phyloP scores from a whole-genome alignment of 202 grass and related monocot species.

The Brachypodium distachyon region DNA sequence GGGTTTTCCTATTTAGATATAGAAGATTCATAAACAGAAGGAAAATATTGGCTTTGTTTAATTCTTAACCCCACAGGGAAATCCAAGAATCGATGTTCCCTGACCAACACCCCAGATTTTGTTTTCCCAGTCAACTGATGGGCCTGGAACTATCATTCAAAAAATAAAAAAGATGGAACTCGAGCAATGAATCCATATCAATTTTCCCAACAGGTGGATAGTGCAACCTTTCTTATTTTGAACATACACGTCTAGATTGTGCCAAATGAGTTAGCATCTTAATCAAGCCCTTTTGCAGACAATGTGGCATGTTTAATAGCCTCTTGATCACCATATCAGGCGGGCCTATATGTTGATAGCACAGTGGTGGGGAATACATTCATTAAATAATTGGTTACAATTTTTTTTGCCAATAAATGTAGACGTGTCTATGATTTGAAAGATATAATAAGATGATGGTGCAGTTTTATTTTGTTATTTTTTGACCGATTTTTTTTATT shows the following conservation, averaged over 20 bases:
- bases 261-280: not conserved
- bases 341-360: not conserved
- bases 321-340: conserved; percentile 10
- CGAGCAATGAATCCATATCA: not conserved
- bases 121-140: not conserved
- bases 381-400: conserved; percentile 31
- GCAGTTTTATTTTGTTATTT: not conserved
- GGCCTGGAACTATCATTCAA: not conserved
- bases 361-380: not conserved
- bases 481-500: too few species aligned
- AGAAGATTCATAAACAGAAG: too few species aligned
- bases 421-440: not conserved
- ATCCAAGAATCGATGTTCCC: not conserved
- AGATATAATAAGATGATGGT: not conserved
- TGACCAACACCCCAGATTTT: not conserved
- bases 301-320: conserved; percentile 4
- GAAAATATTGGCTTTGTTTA: not conserved
- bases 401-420: conserved; percentile 2
- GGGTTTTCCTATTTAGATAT: too few species aligned
- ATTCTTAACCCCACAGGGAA: not conserved
- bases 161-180: not conserved
- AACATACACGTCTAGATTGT: not conserved
- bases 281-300: not conserved
- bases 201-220: not conserved
- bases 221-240: not conserved